Base-by-base conservation (phyloP, 2,329 filamentous ascomycete species). In the Epichloe hybrida region DNA sequence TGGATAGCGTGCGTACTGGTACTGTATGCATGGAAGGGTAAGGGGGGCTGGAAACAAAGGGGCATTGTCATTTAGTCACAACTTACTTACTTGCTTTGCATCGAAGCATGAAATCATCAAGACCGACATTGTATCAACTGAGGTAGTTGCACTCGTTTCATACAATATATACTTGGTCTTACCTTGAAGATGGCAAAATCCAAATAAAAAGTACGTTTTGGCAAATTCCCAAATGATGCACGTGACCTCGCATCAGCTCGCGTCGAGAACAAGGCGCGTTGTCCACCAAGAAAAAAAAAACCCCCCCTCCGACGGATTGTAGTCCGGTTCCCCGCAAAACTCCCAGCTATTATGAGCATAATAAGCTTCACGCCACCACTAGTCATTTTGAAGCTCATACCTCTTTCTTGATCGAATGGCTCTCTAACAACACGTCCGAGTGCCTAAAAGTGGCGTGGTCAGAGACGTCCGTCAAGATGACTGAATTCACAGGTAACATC, bases 11-110 rank as follows among this genome's bases (percentile, higher is more conserved):
- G 86, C 60, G 73, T 71, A 3, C 67, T 88, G 58, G 84, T 91
- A 69, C 56, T 83, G 15, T 84, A 80, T 74, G 89, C 89, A 6
- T 96, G 89, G 90, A 84, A 84, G 65, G 86, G 86, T 2, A 77
- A 69, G 51, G 75, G 23, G 21, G 86, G 87, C 0, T 96, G 90
- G 90, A 76, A 75, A 55, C 76, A 77, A 60, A 77, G 87, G 52
- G 87, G 86, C 0, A 81, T 96, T 63, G 77, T 88, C 17, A 77
- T 81, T 23, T 53, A 31, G 44, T 46, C 37, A 5, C n/a, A 38
- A 13, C 13, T 47, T 2, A 13, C 13, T 47, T 2, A 12, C 8
- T 31, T 31, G 31, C 9, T 31, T 31, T 31, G 27, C 27, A 31
- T 31, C 1, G 27, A 9, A 31, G 8, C 27, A 31, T 31, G 8